A percentile compares a stretch with the other conserved stretches of the same genome.
phyloP scores from a whole-genome alignment of 2,329 filamentous ascomycete species.

The Grosmannia clavigera region DNA sequence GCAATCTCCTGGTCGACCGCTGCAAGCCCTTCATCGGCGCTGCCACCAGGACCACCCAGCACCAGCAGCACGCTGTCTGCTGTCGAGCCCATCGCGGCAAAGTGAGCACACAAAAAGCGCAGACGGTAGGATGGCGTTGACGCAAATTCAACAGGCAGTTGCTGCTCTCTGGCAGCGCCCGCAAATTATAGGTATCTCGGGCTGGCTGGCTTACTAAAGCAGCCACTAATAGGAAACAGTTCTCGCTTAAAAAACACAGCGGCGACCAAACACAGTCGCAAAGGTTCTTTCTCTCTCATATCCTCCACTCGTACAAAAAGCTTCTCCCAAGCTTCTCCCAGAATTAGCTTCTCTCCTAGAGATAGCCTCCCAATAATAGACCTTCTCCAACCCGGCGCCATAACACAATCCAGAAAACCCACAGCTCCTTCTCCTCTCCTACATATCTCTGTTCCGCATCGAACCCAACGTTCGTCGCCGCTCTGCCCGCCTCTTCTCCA shows the following conservation, averaged over 20 bases:
- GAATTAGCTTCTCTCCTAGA: too few species aligned
- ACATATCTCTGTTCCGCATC: constrained; percentile 31
- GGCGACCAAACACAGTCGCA: too few species aligned
- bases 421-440: not conserved
- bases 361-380: too few species aligned
- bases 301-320: too few species aligned
- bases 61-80: not conserved
- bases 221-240: too few species aligned
- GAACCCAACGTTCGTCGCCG: constrained; percentile 19
- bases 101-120: too few species aligned
- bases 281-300: too few species aligned
- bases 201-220: too few species aligned
- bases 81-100: not conserved
- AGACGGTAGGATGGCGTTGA: not conserved
- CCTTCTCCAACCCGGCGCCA: not conserved
- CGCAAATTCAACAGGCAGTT: not conserved
- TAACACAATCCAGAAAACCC: not conserved
- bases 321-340: too few species aligned
- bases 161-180: too few species aligned
- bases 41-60: not conserved
- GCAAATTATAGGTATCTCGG: too few species aligned
- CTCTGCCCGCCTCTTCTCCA: constrained; percentile 41
- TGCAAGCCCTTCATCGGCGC: constrained; percentile 12
- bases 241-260: too few species aligned
- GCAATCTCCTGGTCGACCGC: constrained; percentile 40